Conservation (phyloP, 1,139 yeast genomes). For the Wickerhamiella pararugosa region DNA sequence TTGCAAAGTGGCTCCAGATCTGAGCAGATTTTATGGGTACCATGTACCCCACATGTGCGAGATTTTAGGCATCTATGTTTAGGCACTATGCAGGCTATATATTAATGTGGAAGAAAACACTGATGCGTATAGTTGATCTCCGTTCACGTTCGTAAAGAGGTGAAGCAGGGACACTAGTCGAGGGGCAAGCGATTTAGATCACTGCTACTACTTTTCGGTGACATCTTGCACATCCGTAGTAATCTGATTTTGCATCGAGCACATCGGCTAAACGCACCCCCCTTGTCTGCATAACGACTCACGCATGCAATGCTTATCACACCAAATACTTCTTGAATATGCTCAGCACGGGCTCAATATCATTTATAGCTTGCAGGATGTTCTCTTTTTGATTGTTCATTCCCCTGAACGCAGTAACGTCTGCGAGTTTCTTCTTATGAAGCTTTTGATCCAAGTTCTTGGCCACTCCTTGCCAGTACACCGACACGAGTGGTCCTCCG, state of each 20-base stretch:
- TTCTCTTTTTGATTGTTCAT: constrained; percentile 7
- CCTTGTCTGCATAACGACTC: not conserved
- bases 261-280: not conserved
- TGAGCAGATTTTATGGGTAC: not conserved
- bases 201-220: not conserved
- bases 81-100: no score
- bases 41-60: not conserved
- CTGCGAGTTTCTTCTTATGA: constrained; percentile 14
- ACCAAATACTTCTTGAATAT: constrained; percentile 9
- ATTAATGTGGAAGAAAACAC: no score
- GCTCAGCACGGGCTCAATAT: constrained; percentile 6
- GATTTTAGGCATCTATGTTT: no score
- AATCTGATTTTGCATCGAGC: not conserved
- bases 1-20: no score
- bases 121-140: no score
- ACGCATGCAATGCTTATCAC: not conserved
- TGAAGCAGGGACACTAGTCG: no score
- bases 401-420: constrained; percentile 9
- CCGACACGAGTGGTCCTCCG: constrained; percentile 1
- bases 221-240: not conserved
- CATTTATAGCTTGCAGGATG: constrained; percentile 7
- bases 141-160: no score
- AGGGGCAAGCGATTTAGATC: no score
- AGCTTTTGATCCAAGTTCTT: constrained; percentile 14
- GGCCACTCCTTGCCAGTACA: constrained; percentile 13